Base-by-base conservation (phyloP, 2,329 filamentous ascomycete species). In the Botrytis fragariae region DNA sequence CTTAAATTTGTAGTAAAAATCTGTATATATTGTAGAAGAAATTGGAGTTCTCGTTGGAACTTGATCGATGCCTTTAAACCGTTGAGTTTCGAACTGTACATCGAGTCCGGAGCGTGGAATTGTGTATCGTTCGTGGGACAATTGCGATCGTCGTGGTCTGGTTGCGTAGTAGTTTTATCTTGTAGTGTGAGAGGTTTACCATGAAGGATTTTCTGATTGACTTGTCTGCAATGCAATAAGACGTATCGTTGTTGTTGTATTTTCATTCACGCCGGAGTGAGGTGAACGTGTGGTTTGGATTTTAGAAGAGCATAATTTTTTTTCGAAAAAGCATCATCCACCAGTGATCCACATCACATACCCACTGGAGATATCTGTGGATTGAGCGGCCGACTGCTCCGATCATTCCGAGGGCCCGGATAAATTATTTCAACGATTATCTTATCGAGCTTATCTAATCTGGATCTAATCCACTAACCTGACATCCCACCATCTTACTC, bases 11-110 rank as follows among this genome's bases (percentile, higher is more conserved):
- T 72, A 65, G 64, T 67, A 39, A 69, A 70, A 22, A 54, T 25
- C 42, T 72, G 68, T 79, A 76, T 79, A 74, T 80, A 79, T 39
- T 79, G 69, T 48, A 80, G 69, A 70, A 79, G 75, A 60, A 78
- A 78, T 29, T 25, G 69, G 25, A 72, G 75, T 76, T 76, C 78
- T 75, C 42, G 75, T 51, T 75, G 75, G 76, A 79, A 77, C 74
- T 76, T 75, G 75, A 69, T 71, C 32, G 74, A 74, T 63, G 73
- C 69, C 72, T 77, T 70, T 74, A 72, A 60, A 70, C 62, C 71
- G 73, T 69, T 20, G 72, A 71, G 54, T 74, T 29, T 72, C 71
- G 57, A 69, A 39, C 71, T 72, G 69, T 73, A 76, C 77, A 78
- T 78, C 71, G 74, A 74, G 75, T 71, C 75, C 67, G 72, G 18